These are phyloP conservation scores for Medakamo hakoo DNA, from an alignment of 139 green algal genomes.

Conservation along the genomic window DNA sequence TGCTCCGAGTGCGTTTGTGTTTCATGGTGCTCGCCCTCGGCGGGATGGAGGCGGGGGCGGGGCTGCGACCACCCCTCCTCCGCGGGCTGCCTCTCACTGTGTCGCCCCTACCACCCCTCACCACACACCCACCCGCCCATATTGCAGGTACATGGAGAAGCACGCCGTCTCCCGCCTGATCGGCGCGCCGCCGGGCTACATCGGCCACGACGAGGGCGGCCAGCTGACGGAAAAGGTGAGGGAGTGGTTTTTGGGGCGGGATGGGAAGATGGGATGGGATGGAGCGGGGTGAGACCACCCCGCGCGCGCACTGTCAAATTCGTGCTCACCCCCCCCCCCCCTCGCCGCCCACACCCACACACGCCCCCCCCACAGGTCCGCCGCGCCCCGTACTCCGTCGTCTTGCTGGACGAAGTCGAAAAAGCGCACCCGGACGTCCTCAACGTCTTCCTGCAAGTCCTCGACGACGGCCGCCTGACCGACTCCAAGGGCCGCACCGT, in stretches of 20 bases:
- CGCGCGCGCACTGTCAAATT: too few species aligned
- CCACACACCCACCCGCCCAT: slow-evolving; percentile 1
- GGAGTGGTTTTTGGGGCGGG: too few species aligned
- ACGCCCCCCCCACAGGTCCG: too few species aligned
- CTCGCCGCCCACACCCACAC: too few species aligned
- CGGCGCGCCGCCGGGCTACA: slow-evolving; percentile 62
- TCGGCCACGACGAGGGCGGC: slow-evolving; percentile 61
- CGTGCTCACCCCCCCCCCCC: too few species aligned
- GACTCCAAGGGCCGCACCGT: slow-evolving; percentile 79
- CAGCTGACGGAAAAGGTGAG: slow-evolving; percentile 73
- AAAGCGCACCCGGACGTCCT: slow-evolving; percentile 50
- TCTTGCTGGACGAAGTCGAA: slow-evolving; percentile 78
- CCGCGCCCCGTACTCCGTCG: slow-evolving; percentile 49
- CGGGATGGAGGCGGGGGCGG: neutral
- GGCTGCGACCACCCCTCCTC: neutral
- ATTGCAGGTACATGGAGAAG: slow-evolving; percentile 75
- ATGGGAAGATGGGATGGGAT: too few species aligned
- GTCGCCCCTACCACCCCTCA: slow-evolving; percentile 1
- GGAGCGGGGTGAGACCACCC: too few species aligned
- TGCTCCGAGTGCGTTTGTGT: too few species aligned
- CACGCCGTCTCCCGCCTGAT: slow-evolving; percentile 59
- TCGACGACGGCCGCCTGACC: slow-evolving; percentile 71
- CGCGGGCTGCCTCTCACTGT: slow-evolving; percentile 1
- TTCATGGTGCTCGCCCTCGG: too few species aligned
- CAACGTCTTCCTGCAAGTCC: slow-evolving; percentile 76